A percentile compares a stretch with the other conserved stretches of the same genome.
phyloP scores from a whole-genome alignment of 2,329 filamentous ascomycete species.

The Neopestalotiopsis sp. region DNA sequence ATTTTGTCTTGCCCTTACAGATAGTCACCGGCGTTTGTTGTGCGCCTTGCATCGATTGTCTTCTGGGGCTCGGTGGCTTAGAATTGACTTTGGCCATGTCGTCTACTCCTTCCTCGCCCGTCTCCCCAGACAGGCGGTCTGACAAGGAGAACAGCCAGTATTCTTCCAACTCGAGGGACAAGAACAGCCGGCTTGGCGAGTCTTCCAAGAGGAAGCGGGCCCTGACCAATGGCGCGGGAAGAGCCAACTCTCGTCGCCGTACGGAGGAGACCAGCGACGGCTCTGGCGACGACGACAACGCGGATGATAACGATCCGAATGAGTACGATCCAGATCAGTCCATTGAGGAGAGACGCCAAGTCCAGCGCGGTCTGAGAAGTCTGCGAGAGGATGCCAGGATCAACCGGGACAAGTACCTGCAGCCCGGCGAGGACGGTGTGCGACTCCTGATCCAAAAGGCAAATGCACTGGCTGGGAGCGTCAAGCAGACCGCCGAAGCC shows the following conservation, averaged over 20 bases:
- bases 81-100: constrained; percentile 13
- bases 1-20: neutral
- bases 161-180: constrained; percentile 36
- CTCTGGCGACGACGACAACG: constrained; percentile 20
- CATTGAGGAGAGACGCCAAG: constrained; percentile 70
- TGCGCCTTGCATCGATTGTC: neutral
- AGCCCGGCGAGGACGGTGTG: constrained; percentile 68
- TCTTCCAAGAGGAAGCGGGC: constrained; percentile 36
- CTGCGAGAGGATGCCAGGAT: constrained; percentile 66
- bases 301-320: constrained; percentile 35
- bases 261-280: constrained; percentile 31
- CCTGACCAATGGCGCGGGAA: constrained; percentile 33
- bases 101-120: constrained; percentile 5
- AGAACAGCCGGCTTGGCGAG: constrained; percentile 28
- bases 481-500: constrained; percentile 89
- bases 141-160: constrained; percentile 19
- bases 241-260: constrained; percentile 34
- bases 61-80: neutral
- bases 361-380: constrained; percentile 73
- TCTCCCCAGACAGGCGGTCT: constrained; percentile 13
- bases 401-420: constrained; percentile 73
- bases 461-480: constrained; percentile 67
- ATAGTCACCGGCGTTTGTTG: neutral
- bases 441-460: constrained; percentile 69
- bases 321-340: constrained; percentile 85